Evolutionary conservation across 73 alveolate genomes (phyloP).

Genomic region (Stentor roeselii): DNA sequence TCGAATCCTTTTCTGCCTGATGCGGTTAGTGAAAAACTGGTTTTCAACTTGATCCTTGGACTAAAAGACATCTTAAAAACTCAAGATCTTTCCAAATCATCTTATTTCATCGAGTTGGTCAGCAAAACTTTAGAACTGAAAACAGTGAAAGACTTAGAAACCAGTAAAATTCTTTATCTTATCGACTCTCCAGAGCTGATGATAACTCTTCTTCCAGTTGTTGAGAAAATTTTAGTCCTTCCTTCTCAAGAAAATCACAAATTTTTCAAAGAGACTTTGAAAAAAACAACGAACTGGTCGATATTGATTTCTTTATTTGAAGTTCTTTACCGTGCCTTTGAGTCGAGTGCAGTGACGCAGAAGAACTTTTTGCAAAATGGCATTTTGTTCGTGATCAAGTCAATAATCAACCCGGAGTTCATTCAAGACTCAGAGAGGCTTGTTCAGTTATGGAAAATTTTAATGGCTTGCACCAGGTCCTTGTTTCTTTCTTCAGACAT

Average conservation of each 20-base stretch:
- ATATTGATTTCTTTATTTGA: no score
- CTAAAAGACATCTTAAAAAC: no score
- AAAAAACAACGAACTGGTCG: neutral
- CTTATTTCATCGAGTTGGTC: neutral
- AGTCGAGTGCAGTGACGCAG: neutral
- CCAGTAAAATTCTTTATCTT: neutral
- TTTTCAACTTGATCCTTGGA: neutral
- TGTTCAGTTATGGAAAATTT: neutral
- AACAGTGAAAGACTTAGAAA: neutral
- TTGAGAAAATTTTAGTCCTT: no score
- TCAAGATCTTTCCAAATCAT: neutral
- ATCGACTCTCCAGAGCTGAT: neutral
- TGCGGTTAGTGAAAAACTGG: neutral
- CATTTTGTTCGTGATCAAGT: neutral
- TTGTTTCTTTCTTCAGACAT: no score
- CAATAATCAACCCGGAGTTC: neutral
- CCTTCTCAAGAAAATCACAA: neutral
- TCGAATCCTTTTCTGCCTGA: neutral
- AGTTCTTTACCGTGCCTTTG: neutral
- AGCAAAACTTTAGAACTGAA: neutral
- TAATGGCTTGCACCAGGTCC: neutral
- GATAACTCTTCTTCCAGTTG: neutral
- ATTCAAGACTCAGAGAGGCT: neutral
- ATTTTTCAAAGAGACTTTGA: neutral
- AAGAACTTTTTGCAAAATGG: neutral